These are phyloP conservation scores for Lasiosphaeria miniovina DNA, from an alignment of 495 filamentous ascomycete genomes.

Conservation along the genomic window DNA sequence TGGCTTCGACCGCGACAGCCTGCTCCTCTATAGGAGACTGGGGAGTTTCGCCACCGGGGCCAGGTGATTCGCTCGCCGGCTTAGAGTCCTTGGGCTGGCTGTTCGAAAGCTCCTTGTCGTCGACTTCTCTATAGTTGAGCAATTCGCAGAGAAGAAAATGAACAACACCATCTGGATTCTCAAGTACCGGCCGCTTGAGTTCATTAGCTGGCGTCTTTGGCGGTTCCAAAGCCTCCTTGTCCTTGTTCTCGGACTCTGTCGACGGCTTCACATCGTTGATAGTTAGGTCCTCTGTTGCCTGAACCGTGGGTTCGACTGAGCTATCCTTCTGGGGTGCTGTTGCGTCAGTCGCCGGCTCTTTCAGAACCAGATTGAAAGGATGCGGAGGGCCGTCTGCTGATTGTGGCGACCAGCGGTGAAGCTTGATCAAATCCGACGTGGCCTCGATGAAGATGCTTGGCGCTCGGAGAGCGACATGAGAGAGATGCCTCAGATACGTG, in stretches of 20 bases:
- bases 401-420: conserved; percentile 55
- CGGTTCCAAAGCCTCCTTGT: conserved; percentile 48
- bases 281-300: conserved; percentile 53
- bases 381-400: conserved; percentile 49
- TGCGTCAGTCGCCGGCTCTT: conserved; percentile 31
- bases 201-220: conserved; percentile 58
- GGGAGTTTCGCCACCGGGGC: conserved; percentile 21
- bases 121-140: conserved; percentile 85
- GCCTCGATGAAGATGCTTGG: conserved; percentile 88
- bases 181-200: conserved; percentile 77
- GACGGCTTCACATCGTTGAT: conserved; percentile 53
- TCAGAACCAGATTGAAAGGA: conserved; percentile 32
- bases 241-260: conserved; percentile 51
- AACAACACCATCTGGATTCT: conserved; percentile 92
- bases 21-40: conserved; percentile 25
- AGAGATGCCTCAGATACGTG: conserved; percentile 70
- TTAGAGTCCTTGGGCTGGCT: conserved; percentile 50
- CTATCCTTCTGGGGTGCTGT: conserved; percentile 36
- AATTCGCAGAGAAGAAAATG: conserved; percentile 95
- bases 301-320: conserved; percentile 41
- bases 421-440: conserved; percentile 79
- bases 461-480: conserved; percentile 76
- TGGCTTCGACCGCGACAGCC: conserved; percentile 18
- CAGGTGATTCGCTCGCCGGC: conserved; percentile 25
- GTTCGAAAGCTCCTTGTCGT: conserved; percentile 64